phyloP scores from a whole-genome alignment of 805 yeast genomes.

The Candida germanica region DNA sequence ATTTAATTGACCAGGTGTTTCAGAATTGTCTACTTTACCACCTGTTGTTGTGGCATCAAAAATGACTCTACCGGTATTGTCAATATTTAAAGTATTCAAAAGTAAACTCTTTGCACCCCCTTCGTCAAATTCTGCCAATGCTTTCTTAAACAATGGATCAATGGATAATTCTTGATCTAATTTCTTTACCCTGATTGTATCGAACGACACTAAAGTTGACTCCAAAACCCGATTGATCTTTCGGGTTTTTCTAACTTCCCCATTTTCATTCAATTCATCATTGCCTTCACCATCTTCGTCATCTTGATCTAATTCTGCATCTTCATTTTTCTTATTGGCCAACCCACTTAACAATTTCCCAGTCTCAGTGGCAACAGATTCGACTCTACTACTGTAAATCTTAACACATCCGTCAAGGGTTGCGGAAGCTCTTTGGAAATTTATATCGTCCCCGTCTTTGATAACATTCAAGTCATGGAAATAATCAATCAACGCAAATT shows the following conservation, averaged over 20 bases:
- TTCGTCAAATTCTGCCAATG: conserved; percentile 75
- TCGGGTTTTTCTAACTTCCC: conserved; percentile 19
- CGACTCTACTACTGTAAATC: conserved; percentile 87
- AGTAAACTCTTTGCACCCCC: conserved; percentile 75
- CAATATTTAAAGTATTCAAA: conserved; percentile 57
- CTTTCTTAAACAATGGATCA: conserved; percentile 74
- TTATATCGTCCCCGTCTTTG: conserved; percentile 51
- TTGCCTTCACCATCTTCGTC: conserved; percentile 18
- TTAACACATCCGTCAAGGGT: conserved; percentile 94
- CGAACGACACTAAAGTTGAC: conserved; percentile 53
- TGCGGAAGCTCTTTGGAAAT: conserved; percentile 87
- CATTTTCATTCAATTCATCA: conserved; percentile 17
- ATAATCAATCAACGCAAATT: conserved; percentile 49
- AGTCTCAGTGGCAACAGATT: conserved; percentile 87
- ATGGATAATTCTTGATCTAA: conserved; percentile 63
- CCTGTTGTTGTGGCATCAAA: conserved; percentile 57
- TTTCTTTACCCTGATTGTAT: conserved; percentile 48
- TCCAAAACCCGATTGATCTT: conserved; percentile 33
- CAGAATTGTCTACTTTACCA: conserved; percentile 7
- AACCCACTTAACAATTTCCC: conserved; percentile 78
- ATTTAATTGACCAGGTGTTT: conserved; percentile 13
- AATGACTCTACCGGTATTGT: conserved; percentile 52
- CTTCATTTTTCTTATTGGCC: conserved; percentile 36
- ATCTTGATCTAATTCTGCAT: conserved; percentile 22
- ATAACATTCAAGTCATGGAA: conserved; percentile 49